These are phyloP conservation scores for Aspergillus brasiliensis DNA, from an alignment of 2,329 filamentous ascomycete species.

Conservation along the genomic window DNA sequence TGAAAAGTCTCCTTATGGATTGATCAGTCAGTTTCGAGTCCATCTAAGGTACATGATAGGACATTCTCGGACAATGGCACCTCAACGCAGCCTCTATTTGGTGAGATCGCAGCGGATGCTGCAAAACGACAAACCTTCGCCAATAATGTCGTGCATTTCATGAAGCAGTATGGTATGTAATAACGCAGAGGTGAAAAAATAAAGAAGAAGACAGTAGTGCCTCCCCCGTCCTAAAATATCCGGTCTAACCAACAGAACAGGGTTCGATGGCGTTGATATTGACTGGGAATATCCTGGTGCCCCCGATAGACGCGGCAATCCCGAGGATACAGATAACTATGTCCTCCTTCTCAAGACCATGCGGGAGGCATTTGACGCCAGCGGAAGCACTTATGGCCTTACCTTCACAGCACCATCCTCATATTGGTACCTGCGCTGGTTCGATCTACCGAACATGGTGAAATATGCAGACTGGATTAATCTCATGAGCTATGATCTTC, in stretches of 20 bases:
- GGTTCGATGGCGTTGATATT: conserved; percentile 50
- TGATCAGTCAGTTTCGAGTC: conserved; percentile 19
- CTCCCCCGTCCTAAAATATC: too few relatives aligned
- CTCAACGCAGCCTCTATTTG: too few relatives aligned
- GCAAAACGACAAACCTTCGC: too few relatives aligned
- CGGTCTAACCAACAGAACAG: too few relatives aligned
- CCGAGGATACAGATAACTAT: conserved; percentile 38
- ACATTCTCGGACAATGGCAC: conserved; percentile 20
- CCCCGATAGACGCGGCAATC: conserved; percentile 39
- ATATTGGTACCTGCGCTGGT: conserved; percentile 33
- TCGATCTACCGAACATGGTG: conserved; percentile 22
- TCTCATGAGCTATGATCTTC: conserved; percentile 31
- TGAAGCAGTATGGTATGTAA: too few relatives aligned
- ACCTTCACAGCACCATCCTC: conserved; percentile 25
- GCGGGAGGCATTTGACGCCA: background rate
- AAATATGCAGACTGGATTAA: conserved; percentile 25
- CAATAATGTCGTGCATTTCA: too few relatives aligned
- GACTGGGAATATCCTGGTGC: conserved; percentile 49
- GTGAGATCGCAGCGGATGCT: too few relatives aligned
- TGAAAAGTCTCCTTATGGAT: conserved; percentile 39
- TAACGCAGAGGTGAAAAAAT: too few relatives aligned
- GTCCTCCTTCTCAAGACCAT: conserved; percentile 15
- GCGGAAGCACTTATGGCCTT: conserved; percentile 14
- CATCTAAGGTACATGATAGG: too few relatives aligned
- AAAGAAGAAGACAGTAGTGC: too few relatives aligned